Base-by-base conservation (phyloP, 306 rosid species). In the Begonia masoniana region DNA sequence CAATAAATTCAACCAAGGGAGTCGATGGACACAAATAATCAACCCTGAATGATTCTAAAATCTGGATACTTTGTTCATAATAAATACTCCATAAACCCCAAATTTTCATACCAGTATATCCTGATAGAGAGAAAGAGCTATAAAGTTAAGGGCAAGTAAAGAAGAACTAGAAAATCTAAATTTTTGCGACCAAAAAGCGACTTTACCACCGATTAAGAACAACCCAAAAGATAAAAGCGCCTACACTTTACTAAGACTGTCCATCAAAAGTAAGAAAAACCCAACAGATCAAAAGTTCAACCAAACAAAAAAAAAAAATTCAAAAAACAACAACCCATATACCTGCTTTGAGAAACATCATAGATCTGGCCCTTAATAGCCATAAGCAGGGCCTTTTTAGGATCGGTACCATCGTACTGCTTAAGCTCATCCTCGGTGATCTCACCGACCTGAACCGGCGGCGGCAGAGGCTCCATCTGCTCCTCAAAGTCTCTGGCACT, bases 311-410 rank as follows among this genome's bases (percentile, higher is more conserved):
- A 21, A 1, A 58, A 55, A 2, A 9, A 5, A 0, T 0, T 42
- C 43, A 65, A 43, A 15, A 5, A 3, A 42, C 14, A 4, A 52
- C 4, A 19, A 47, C 39, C 2, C 7, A 31, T 31, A 31, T 19
- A 85, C 97, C 97, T 85, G 95, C 97, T 69, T 64, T 73, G 94
- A 2, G 97, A 78, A 16, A 91, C 96, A 69, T 91, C 97, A 56
- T 91, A 91, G 96, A 91, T 91, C 97, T 85, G 94, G 43, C 92
- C 76, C 87, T 91, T 85, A 72, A 91, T 81, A 43, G 96, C 97
- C 94, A 91, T 85, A 52, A 91, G 97, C 55, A 91, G 57, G 14
- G 96, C 94, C 68, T 91, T 85, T 11, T 59, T 41, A 7, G 88
- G 21, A 56, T 85, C 91, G 46, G 89, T 24, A 49, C 96, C 97